These are phyloP conservation scores for Cronartium ribicola DNA, from an alignment of 1,284 basidiomycete species.

Conservation along the genomic window DNA sequence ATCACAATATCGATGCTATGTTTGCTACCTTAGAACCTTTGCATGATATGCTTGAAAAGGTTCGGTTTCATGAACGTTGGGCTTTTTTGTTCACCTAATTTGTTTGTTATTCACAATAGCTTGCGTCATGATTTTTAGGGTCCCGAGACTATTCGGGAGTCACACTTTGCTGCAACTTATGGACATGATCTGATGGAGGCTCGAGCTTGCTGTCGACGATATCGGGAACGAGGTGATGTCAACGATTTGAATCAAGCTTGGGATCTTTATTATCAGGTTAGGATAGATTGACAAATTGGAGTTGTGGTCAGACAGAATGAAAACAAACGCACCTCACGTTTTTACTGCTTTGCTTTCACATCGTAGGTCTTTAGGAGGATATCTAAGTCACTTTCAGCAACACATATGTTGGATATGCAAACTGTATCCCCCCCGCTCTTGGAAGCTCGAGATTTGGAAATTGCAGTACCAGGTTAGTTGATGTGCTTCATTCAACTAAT, in stretches of 20 bases:
- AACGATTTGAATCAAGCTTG: slow-evolving; percentile 96
- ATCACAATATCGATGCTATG: slow-evolving; percentile 99
- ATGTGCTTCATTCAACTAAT: neutral
- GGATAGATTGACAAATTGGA: slow-evolving; percentile 27
- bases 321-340: neutral
- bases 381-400: slow-evolving; percentile 83
- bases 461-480: slow-evolving; percentile 80
- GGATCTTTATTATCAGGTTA: slow-evolving; percentile 89
- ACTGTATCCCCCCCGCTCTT: slow-evolving; percentile 92
- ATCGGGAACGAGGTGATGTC: slow-evolving; percentile 78
- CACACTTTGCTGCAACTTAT: slow-evolving; percentile 90
- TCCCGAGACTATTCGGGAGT: slow-evolving; percentile 89
- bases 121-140: slow-evolving; percentile 59
- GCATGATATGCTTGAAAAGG: slow-evolving; percentile 86
- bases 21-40: slow-evolving; percentile 88
- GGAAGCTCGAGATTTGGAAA: slow-evolving; percentile 79
- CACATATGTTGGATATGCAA: slow-evolving; percentile 90
- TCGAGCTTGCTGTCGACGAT: slow-evolving; percentile 83
- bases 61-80: slow-evolving; percentile 53
- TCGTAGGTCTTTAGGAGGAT: slow-evolving; percentile 90
- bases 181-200: slow-evolving; percentile 90
- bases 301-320: neutral
- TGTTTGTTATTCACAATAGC: neutral
- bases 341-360: neutral
- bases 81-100: neutral